Conservation (phyloP, 192 early-diverging fungal genomes). For the Tieghemiomyces parasiticus region DNA sequence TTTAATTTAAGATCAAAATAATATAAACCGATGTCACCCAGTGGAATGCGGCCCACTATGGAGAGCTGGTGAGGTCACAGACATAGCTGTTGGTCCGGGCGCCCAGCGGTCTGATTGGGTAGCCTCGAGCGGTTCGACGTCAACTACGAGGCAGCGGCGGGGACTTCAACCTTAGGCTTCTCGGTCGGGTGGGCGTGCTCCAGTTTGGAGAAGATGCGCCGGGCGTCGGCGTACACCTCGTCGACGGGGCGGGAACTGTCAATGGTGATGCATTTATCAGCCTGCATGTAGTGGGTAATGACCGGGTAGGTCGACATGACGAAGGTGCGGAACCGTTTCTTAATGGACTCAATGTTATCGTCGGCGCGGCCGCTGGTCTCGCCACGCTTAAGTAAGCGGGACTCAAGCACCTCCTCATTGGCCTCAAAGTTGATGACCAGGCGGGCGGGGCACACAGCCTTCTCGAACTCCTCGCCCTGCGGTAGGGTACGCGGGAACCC, state of each 20-base stretch:
- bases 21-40: too few relatives aligned
- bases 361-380: slow-evolving; percentile 87
- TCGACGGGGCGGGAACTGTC: slow-evolving; percentile 44
- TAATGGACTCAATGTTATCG: slow-evolving; percentile 93
- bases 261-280: slow-evolving; percentile 68
- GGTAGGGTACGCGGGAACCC: slow-evolving; percentile 93
- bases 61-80: too few relatives aligned
- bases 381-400: slow-evolving; percentile 82
- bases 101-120: too few relatives aligned
- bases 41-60: too few relatives aligned
- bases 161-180: too few relatives aligned
- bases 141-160: too few relatives aligned
- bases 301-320: slow-evolving; percentile 81
- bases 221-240: too few relatives aligned
- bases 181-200: too few relatives aligned
- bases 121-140: too few relatives aligned
- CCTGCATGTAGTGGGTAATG: slow-evolving; percentile 61
- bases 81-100: too few relatives aligned
- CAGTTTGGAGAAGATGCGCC: too few relatives aligned
- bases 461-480: slow-evolving; percentile 88
- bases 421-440: slow-evolving; percentile 89
- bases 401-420: slow-evolving; percentile 81
- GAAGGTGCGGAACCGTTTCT: slow-evolving; percentile 84
- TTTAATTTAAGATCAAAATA: too few relatives aligned
- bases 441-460: slow-evolving; percentile 55